Evolutionary conservation across 2,329 filamentous ascomycete species (phyloP), one percentile per base, ranked within the genome.

Genomic region (Colletotrichum tofieldiae): DNA sequence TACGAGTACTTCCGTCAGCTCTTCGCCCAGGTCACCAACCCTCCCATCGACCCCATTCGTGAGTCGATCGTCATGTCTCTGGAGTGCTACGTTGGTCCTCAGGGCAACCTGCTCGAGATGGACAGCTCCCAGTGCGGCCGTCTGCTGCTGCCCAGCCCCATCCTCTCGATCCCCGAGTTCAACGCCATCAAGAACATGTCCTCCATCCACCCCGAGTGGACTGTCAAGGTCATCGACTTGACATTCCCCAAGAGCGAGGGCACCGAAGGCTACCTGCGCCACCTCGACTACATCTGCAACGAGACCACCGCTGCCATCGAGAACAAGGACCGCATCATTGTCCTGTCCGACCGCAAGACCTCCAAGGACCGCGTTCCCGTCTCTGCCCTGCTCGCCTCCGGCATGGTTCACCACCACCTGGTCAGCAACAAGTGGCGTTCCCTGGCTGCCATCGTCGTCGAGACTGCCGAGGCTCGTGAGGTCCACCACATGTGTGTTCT

Each of bases 401-500:
- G 94, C 80, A 94, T 98, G 89, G 93, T 98, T 32, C 96, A 98
- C 83, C 96, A 98, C 80, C 95, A 98, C 82, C 88, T 98, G 76
- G 95, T 98, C 74, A 93, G 93, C 83, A 98, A 98, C 88, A 96
- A 97, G 85, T 97, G 95, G 94, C 90, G 96, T 81, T 95, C 96
- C 16, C 90, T 95, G 83, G 94, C 91, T 76, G 96, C 95, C 58
- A 85, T 98, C 56, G 88, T 98, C 51, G 90, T 98, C 43, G 96
- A 98, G 86, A 98, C 95, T 75, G 96, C 93, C 56, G 96, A 98
- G 82, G 96, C 96, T 77, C 94, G 96, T 84, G 96, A 98, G 84
- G 96, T 98, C 9, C 96, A 98, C 83, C 96, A 98, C 85, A 97
- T 98, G 94, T 98, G 94, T 85, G 96, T 98, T n/a, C 89, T 98